Evolutionary conservation across 106 monocot genomes (phyloP).

Genomic region (Ottelia alismoides): DNA sequence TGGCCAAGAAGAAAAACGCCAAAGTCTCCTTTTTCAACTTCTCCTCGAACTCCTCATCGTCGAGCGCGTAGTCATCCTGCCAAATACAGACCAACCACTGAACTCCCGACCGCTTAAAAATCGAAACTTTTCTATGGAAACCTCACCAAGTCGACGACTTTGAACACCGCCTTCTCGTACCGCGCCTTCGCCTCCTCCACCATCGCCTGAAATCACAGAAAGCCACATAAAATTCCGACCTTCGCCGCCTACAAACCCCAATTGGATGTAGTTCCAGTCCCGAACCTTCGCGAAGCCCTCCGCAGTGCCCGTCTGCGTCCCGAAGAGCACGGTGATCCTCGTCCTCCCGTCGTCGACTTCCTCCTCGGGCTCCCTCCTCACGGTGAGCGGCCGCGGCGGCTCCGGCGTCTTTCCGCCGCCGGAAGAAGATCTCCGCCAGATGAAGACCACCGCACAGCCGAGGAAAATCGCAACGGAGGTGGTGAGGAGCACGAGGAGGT

Average conservation of each 20-base stretch:
- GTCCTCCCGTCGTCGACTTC: slow-evolving; percentile 59
- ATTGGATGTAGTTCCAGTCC: too few species aligned
- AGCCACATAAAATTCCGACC: too few species aligned
- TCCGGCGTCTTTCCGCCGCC: slow-evolving; percentile 12
- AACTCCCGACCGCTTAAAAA: too few species aligned
- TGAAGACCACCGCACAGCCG: slow-evolving; percentile 29
- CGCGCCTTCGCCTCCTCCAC: slow-evolving; percentile 5
- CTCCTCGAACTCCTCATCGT: slow-evolving; percentile 9
- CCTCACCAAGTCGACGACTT: slow-evolving; percentile 7
- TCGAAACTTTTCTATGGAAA: not conserved
- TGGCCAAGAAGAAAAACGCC: slow-evolving; percentile 7
- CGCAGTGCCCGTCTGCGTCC: slow-evolving; percentile 78
- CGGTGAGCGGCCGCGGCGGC: slow-evolving; percentile 22
- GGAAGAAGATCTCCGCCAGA: slow-evolving; percentile 39
- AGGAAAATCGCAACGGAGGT: slow-evolving; percentile 33
- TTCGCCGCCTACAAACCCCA: too few species aligned
- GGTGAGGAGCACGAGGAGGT: slow-evolving; percentile 22
- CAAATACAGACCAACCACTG: not conserved
- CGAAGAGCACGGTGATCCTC: slow-evolving; percentile 69
- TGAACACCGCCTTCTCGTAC: slow-evolving; percentile 6
- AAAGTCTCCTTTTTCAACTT: slow-evolving; percentile 8
- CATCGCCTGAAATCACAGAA: too few species aligned
- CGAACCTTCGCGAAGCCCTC: slow-evolving; percentile 93
- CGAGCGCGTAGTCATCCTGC: slow-evolving; percentile 10
- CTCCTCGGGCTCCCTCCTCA: slow-evolving; percentile 21